Evolutionary conservation across 441 rosid genomes (phyloP).

Genomic region (Pelargonium cotyledonis): DNA sequence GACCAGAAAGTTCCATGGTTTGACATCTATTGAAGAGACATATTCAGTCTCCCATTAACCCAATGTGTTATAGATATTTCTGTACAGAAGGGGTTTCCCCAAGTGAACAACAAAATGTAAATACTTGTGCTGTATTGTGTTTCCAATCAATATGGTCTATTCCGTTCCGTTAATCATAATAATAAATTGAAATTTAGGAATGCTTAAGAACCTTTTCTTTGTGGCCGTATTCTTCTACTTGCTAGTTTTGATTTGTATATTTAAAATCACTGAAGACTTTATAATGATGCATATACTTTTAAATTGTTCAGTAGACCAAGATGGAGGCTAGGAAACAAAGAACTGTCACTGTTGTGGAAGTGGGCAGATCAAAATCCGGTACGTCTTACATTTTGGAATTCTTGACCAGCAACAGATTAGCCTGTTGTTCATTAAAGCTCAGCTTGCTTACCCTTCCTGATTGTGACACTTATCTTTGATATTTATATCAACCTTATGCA

Average conservation of each 20-base stretch:
- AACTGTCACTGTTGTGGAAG: conserved; percentile 95
- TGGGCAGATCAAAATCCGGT: conserved; percentile 98
- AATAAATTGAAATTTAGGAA: neutral
- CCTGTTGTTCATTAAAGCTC: neutral
- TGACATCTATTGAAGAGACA: no score
- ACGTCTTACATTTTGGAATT: conserved; percentile 18
- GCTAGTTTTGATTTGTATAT: neutral
- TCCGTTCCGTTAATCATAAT: neutral
- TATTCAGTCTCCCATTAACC: no score
- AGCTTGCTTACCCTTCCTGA: neutral
- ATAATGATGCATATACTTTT: conserved; percentile 3
- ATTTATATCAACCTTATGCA: neutral
- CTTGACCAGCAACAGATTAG: conserved; percentile 1
- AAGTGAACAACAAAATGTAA: neutral
- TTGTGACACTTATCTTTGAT: neutral
- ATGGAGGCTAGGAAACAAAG: conserved; percentile 93
- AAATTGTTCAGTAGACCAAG: conserved; percentile 61
- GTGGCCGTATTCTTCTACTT: neutral
- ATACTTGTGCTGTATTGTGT: neutral
- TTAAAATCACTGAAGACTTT: neutral
- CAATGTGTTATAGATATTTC: no score
- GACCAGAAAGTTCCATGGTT: no score
- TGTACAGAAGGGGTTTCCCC: neutral
- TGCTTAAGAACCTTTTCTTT: neutral
- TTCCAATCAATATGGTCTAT: neutral